These are phyloP conservation scores for Fusarium praegraminearum DNA, from an alignment of 2,329 filamentous ascomycete genomes.

Conservation along the genomic window DNA sequence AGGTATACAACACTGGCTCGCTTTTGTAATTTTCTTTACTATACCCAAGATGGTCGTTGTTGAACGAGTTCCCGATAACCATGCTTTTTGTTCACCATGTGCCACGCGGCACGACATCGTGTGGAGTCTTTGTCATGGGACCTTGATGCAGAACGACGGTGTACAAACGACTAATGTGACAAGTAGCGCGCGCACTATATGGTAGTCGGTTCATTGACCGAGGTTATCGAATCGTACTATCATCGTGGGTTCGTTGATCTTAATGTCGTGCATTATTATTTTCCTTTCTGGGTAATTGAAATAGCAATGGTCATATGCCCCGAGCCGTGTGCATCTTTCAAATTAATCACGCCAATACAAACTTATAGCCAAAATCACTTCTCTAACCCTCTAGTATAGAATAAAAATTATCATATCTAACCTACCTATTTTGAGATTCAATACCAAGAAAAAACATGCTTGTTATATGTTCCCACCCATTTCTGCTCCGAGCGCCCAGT, in stretches of 20 bases:
- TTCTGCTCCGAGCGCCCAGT: constrained; percentile 1
- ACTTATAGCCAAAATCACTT: neutral
- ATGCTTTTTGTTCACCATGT: constrained; percentile 19
- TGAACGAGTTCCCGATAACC: constrained; percentile 9
- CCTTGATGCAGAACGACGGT: constrained; percentile 32
- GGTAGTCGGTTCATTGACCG: constrained; percentile 2
- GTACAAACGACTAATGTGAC: constrained; percentile 37
- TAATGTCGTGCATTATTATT: neutral
- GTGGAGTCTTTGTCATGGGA: constrained; percentile 40
- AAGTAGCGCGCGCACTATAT: constrained; percentile 14
- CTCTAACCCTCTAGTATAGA: neutral
- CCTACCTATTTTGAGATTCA: neutral
- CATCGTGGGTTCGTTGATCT: neutral
- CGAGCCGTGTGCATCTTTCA: neutral
- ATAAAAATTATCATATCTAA: neutral
- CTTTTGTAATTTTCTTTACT: constrained; percentile 13
- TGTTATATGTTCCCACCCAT: neutral
- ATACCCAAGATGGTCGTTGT: constrained; percentile 24
- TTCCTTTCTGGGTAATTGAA: neutral
- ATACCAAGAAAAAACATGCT: neutral
- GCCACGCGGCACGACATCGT: constrained; percentile 27
- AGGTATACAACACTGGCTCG: constrained; percentile 6
- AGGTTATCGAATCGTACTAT: constrained; percentile 1
- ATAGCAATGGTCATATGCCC: neutral
- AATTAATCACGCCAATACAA: too few species aligned